phyloP scores from a whole-genome alignment of 176 grass and related monocot species.

The Dendrocalamus sinicus region DNA sequence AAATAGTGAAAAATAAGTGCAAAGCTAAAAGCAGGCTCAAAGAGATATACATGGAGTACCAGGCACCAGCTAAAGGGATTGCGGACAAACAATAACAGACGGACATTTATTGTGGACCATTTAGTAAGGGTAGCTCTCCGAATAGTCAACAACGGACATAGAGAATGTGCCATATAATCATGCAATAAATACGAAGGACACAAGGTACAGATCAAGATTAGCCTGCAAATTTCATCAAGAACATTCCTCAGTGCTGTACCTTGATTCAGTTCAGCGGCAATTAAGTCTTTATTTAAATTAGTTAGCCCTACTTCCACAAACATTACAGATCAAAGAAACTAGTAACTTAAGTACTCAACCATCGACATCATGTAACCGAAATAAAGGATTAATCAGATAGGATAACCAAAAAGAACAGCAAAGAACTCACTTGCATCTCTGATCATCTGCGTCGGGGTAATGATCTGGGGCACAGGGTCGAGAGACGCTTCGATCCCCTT shows the following conservation, averaged over 20 bases:
- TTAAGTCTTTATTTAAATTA: not conserved
- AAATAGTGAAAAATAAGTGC: no score
- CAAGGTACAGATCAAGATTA: constrained; percentile 21
- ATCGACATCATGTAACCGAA: not conserved
- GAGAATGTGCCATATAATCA: constrained; percentile 4
- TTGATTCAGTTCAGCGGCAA: constrained; percentile 23
- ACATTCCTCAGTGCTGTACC: not conserved
- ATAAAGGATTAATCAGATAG: not conserved
- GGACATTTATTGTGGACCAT: not conserved
- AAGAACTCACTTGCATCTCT: constrained; percentile 72
- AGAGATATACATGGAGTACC: not conserved
- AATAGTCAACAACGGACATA: constrained; percentile 18
- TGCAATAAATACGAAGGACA: constrained; percentile 13
- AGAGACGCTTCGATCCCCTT: constrained; percentile 95
- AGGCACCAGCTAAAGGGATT: not conserved
- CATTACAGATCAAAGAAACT: constrained; percentile 25
- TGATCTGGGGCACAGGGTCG: constrained; percentile 78
- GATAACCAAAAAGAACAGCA: not conserved
- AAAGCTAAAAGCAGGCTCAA: no score
- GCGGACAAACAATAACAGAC: constrained; percentile 27
- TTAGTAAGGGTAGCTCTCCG: constrained; percentile 5
- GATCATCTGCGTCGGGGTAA: constrained; percentile 97
- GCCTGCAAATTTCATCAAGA: constrained; percentile 18
- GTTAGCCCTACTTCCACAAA: constrained; percentile 2
- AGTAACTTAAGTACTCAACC: not conserved